These are phyloP conservation scores for Eutrema salsugineum DNA, from an alignment of 441 rosid species.

Conservation along the genomic window DNA sequence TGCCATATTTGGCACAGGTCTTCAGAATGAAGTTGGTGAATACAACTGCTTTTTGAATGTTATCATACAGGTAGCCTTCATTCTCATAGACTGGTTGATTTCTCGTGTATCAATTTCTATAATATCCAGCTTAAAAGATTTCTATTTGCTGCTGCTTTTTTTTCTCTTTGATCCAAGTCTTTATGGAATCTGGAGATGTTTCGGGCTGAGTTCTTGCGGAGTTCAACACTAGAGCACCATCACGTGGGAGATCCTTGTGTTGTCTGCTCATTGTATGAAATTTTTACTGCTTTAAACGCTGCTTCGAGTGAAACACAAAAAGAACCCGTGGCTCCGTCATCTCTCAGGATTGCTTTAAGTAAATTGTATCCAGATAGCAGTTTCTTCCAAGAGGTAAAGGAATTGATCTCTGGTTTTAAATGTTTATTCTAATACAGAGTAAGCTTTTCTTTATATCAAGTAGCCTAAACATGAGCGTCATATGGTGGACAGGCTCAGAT, in stretches of 20 bases:
- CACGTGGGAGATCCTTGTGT: constrained; percentile 98
- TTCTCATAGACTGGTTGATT: neutral
- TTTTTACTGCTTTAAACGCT: constrained; percentile 62
- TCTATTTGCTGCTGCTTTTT: constrained; percentile 5
- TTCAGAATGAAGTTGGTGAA: constrained; percentile 94
- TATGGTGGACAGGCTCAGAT: constrained; percentile 77
- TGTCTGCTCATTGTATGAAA: constrained; percentile 77
- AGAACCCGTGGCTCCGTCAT: constrained; percentile 84
- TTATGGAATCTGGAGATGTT: constrained; percentile 88
- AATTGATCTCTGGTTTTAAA: constrained; percentile 18
- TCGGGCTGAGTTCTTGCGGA: constrained; percentile 73
- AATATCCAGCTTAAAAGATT: neutral
- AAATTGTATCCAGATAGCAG: constrained; percentile 89
- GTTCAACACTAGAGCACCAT: constrained; percentile 63
- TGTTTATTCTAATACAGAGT: constrained; percentile 1
- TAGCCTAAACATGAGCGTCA: constrained; percentile 5
- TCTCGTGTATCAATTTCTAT: neutral
- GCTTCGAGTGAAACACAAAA: constrained; percentile 52
- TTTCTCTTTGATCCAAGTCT: constrained; percentile 50
- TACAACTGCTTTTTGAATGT: constrained; percentile 97
- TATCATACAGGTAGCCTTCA: constrained; percentile 74
- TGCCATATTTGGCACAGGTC: constrained; percentile 71
- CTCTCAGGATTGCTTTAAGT: constrained; percentile 84
- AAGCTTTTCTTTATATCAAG: neutral
- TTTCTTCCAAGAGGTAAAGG: constrained; percentile 85